Conservation (phyloP, 2,329 filamentous ascomycete genomes). For the Teratosphaeria viscida region DNA sequence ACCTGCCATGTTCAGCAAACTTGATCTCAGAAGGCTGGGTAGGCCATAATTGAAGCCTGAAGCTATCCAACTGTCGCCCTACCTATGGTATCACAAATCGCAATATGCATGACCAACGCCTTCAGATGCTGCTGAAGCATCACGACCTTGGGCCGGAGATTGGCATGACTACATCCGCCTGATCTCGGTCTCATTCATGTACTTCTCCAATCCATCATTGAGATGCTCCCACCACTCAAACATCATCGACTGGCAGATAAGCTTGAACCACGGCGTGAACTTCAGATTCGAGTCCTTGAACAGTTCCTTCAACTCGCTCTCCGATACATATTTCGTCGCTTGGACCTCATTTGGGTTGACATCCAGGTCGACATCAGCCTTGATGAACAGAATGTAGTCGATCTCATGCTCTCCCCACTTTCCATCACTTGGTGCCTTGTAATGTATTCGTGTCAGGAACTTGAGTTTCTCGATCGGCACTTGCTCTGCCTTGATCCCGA, state of each 20-base stretch:
- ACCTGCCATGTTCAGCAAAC: background rate
- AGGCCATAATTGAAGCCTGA: background rate
- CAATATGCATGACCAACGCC: constrained; percentile 3
- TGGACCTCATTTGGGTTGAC: constrained; percentile 81
- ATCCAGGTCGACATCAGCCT: constrained; percentile 76
- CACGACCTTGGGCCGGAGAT: background rate
- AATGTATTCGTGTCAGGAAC: constrained; percentile 94
- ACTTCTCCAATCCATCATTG: constrained; percentile 70
- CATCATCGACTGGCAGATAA: constrained; percentile 95
- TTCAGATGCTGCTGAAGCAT: constrained; percentile 4
- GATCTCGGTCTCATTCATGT: constrained; percentile 75
- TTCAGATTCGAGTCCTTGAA: constrained; percentile 70
- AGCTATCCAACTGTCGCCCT: background rate
- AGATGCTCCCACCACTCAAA: constrained; percentile 96
- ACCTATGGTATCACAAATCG: constrained; percentile 10
- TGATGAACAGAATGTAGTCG: constrained; percentile 98
- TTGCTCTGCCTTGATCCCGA: constrained; percentile 81
- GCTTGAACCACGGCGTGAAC: constrained; percentile 98
- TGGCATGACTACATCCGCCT: constrained; percentile 55
- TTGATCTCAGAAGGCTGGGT: background rate
- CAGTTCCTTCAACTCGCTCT: constrained; percentile 71
- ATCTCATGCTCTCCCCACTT: constrained; percentile 99
- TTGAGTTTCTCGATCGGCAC: constrained; percentile 85
- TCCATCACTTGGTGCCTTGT: constrained; percentile 91
- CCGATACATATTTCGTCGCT: constrained; percentile 72